Conservation (phyloP, 257 asterid species). For the Solanum bulbocastanum region DNA sequence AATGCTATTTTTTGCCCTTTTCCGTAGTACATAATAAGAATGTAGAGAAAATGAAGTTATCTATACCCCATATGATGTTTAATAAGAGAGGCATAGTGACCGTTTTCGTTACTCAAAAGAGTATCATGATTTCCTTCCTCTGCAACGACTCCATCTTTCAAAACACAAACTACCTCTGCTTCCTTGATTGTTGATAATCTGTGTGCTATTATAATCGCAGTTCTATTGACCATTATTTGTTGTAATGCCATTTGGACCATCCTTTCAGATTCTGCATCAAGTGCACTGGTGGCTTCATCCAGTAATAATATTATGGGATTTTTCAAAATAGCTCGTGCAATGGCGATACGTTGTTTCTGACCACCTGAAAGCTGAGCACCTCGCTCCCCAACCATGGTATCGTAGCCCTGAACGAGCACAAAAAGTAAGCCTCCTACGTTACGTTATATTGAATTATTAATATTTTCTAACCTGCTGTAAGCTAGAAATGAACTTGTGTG, state of each 20-base stretch:
- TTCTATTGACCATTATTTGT: constrained; percentile 44
- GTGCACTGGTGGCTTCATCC: constrained; percentile 68
- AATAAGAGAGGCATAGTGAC: constrained; percentile 35
- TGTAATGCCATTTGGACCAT: constrained; percentile 64
- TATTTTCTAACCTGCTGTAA: constrained; percentile 29
- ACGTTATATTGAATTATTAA: too few species aligned
- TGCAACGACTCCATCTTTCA: constrained; percentile 41
- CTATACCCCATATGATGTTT: not conserved
- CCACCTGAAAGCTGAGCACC: constrained; percentile 71
- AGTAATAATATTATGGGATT: constrained; percentile 48
- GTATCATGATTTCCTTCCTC: constrained; percentile 57
- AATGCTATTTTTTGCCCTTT: too few species aligned
- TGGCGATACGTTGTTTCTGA: constrained; percentile 63
- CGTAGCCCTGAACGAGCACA: constrained; percentile 36
- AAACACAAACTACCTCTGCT: constrained; percentile 50
- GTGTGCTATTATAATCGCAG: constrained; percentile 60
- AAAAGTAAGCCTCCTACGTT: not conserved
- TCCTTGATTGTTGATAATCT: constrained; percentile 54
- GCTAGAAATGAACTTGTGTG: constrained; percentile 63
- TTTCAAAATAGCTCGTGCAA: constrained; percentile 59
- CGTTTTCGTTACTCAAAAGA: constrained; percentile 29
- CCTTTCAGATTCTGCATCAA: constrained; percentile 71
- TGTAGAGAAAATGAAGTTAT: not conserved
- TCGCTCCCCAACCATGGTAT: constrained; percentile 60
- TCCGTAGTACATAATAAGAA: not conserved